These are phyloP conservation scores for Colletotrichum sp. DNA, from an alignment of 2,329 filamentous ascomycete species.

Conservation along the genomic window DNA sequence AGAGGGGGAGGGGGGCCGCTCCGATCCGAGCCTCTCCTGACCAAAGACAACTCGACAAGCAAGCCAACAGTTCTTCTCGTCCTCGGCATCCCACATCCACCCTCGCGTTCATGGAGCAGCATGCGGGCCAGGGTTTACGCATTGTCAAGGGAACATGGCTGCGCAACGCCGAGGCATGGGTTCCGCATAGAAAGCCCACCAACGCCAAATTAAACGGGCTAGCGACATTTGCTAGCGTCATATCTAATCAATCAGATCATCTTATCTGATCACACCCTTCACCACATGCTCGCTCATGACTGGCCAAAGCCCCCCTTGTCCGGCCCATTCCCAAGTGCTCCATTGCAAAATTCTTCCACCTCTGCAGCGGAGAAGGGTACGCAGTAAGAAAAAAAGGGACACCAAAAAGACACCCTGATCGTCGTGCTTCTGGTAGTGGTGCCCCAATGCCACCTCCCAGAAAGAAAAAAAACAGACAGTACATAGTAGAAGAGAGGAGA, in stretches of 20 bases:
- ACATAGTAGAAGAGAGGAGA: neutral
- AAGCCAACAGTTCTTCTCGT: neutral
- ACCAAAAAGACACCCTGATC: constrained; percentile 3
- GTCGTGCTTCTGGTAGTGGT: neutral
- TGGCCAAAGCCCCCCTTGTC: constrained; percentile 6
- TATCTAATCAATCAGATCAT: constrained; percentile 22
- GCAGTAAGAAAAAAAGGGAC: neutral
- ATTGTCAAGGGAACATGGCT: neutral
- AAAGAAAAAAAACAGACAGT: neutral
- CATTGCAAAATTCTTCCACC: constrained; percentile 15
- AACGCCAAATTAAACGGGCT: neutral
- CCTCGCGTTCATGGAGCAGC: neutral
- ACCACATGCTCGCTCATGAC: neutral
- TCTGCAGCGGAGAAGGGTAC: neutral
- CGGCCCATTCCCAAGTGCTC: neutral
- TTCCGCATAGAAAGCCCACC: neutral
- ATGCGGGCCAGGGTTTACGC: neutral
- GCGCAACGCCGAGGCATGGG: neutral
- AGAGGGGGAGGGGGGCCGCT: neutral
- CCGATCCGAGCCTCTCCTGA: neutral
- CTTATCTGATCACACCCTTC: constrained; percentile 20
- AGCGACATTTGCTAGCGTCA: constrained; percentile 14
- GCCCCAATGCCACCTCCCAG: neutral
- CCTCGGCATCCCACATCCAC: neutral
- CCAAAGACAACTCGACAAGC: neutral